Evolutionary conservation across 2,329 filamentous ascomycete genomes (phyloP), one percentile per base, ranked within the genome.

Genomic region (Helotiales sp.): DNA sequence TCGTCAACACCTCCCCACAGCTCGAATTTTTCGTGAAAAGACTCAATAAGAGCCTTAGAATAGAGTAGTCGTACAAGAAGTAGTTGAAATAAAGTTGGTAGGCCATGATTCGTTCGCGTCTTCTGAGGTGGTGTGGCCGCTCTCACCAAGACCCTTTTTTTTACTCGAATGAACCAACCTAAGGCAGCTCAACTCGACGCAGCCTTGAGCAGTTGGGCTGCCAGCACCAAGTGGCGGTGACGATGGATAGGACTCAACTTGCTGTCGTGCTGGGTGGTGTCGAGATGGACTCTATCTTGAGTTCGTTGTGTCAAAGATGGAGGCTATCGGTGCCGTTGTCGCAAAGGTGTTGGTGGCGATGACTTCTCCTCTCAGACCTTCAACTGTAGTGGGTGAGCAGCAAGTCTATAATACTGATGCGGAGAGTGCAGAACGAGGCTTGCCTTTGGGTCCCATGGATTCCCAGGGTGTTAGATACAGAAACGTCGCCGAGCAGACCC

Each of bases 61-160:
- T 34, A 54, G 27, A 54, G 24, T 46, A 34, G 51, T 44, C 15
- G 51, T 54, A 38, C 22, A 34, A 44, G 40, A n/a, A 24, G 29
- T 24, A 22, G 24, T 19, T 15, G 15, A 46, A 33, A 10, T 22
- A 46, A 10, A 31, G 27, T 50, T 33, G 31, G 47, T 19, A n/a
- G 30, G 17, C 47, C 33, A 36, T 54, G 24, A 54, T 40, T 54
- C 29, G 51, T 38, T 52, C 36, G 51, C 25, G 51, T 46, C 25
- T 15, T 34, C 24, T 36, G 42, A 54, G 33, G 30, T 31, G 51
- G 51, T 54, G 51, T 54, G 51, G 51, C 10, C 36, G 13, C 29
- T 30, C 51, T 40, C 17, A 40, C 25, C 27, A 24, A 22, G 51
- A n/a, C 51, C 38, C 46, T 30, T 15, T 13, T n/a, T n/a, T n/a